Evolutionary conservation across 495 filamentous ascomycete species (phyloP), one percentile per base, ranked within the genome.

Genomic region (Penicillium atrosanguineum): DNA sequence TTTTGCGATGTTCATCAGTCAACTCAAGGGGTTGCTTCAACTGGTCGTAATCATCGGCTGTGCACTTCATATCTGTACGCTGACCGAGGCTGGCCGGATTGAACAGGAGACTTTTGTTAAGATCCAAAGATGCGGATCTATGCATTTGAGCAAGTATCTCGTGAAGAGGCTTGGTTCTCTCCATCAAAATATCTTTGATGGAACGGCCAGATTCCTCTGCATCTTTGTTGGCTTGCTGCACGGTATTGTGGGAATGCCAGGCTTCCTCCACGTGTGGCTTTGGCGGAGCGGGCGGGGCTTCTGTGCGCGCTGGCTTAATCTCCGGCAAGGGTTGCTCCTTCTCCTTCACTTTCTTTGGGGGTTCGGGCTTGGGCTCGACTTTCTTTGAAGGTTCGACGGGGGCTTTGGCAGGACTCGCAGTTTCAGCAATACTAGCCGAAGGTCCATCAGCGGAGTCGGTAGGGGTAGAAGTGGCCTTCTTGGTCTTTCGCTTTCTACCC

Each of bases 401-500:
- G 28, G 70, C 59, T 36, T 61, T 62, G 7, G 58, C 55, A 41
- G 79, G 68, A 42, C 75, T 78, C 25, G 59, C 52, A 8, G 70
- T 63, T 31, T 68, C 64, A 7, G 53, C 7, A 0, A 34, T 19
- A 28, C 63, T 64, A 42, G 78, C 78, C n/a, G 70, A 59, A 0
- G 64, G 64, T 12, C 70, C 60, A 11, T 72, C 73, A 2, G 76
- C 68, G 0, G 71, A 62, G 9, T 75, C 75, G 11, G 71, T 69
- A 23, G 70, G 68, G 19, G 49, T 60, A 15, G 62, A 52, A 14
- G 73, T 69, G 12, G 79, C 79, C 72, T 92, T 95, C 76, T 90
- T 94, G 59, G 90, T 84, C 74, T 96, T 97, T 72, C 93, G 93
- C 73, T 95, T 95, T 36, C 91, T 76, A 26, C 89, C 89, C 37